Percentiles rank a stretch among this genome's conserved stretches.
Evolutionary conservation across 2,329 filamentous ascomycete species (phyloP).

Genomic region (Polytolypa hystricis): DNA sequence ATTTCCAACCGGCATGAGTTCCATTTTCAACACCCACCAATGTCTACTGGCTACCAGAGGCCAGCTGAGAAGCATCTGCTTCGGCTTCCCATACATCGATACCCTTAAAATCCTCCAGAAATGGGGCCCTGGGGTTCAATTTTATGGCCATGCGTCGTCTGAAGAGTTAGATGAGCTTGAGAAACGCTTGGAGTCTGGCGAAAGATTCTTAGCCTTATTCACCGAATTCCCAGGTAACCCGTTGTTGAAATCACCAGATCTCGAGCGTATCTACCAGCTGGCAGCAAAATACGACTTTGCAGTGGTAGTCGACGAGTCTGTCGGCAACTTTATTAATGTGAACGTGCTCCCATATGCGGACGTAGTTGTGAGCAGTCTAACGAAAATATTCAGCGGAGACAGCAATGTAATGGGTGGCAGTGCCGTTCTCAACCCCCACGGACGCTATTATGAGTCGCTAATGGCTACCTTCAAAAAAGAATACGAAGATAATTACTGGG

Average conservation of each 20-base stretch:
- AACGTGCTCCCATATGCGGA: slow-evolving; percentile 85
- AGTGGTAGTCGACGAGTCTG: slow-evolving; percentile 88
- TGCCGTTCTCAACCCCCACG: slow-evolving; percentile 52
- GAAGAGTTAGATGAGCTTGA: slow-evolving; percentile 79
- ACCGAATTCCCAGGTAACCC: slow-evolving; percentile 95
- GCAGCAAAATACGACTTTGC: slow-evolving; percentile 79
- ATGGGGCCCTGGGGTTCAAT: slow-evolving; percentile 78
- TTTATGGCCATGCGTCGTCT: slow-evolving; percentile 71
- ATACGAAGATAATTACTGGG: slow-evolving; percentile 87
- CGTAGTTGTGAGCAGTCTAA: slow-evolving; percentile 85
- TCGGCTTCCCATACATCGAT: slow-evolving; percentile 96
- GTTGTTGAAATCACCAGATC: slow-evolving; percentile 71
- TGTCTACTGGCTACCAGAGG: slow-evolving; percentile 56
- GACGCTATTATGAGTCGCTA: slow-evolving; percentile 59
- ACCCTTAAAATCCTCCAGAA: slow-evolving; percentile 92
- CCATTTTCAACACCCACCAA: slow-evolving; percentile 81
- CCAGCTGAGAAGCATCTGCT: slow-evolving; percentile 67
- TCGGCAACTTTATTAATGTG: slow-evolving; percentile 92
- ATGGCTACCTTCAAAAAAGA: slow-evolving; percentile 53
- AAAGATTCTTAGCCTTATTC: slow-evolving; percentile 72
- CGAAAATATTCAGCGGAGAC: slow-evolving; percentile 94
- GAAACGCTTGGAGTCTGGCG: slow-evolving; percentile 54
- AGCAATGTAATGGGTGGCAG: slow-evolving; percentile 96
- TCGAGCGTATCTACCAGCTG: slow-evolving; percentile 65
- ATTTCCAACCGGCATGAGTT: slow-evolving; percentile 84